These are phyloP conservation scores for Deuterostichococcus epilithicus DNA, from an alignment of 139 green algal genomes.

Conservation along the genomic window DNA sequence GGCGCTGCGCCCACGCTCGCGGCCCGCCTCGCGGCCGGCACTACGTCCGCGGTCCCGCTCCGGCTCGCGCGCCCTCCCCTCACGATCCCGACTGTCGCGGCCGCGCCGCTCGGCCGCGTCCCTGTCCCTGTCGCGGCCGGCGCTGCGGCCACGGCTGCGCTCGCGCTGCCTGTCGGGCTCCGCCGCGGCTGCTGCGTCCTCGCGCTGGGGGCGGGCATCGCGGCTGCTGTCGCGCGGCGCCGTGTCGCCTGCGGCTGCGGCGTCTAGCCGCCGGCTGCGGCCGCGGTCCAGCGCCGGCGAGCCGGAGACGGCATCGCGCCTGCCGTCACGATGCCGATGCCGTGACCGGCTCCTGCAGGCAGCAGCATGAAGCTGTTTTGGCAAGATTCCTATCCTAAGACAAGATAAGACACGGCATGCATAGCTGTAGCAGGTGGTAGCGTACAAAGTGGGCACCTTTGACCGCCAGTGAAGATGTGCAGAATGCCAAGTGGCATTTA, in stretches of 20 bases:
- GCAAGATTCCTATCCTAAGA: no score
- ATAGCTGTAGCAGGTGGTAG: background rate
- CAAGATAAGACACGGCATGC: background rate
- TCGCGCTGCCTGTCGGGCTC: background rate
- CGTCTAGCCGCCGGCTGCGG: no score
- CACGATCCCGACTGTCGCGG: constrained; percentile 1
- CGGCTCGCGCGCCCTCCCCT: no score
- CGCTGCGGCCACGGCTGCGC: background rate
- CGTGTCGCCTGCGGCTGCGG: no score
- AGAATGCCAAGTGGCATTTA: no score
- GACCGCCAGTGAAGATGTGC: no score
- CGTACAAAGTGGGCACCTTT: no score
- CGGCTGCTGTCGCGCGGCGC: background rate
- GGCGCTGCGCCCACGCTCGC: no score
- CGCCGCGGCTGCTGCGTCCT: background rate
- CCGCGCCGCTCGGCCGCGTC: background rate
- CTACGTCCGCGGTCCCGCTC: background rate
- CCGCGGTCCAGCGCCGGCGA: background rate
- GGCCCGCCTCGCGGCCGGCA: background rate
- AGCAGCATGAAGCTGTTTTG: no score
- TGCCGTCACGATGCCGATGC: constrained; percentile 9
- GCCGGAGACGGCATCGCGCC: constrained; percentile 3
- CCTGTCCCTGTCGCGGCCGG: constrained; percentile 1
- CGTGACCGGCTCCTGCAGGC: background rate
- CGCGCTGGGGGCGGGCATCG: no score